These are phyloP conservation scores for Aspergillus cavernicola DNA, from an alignment of 495 filamentous ascomycete species.

Conservation along the genomic window DNA sequence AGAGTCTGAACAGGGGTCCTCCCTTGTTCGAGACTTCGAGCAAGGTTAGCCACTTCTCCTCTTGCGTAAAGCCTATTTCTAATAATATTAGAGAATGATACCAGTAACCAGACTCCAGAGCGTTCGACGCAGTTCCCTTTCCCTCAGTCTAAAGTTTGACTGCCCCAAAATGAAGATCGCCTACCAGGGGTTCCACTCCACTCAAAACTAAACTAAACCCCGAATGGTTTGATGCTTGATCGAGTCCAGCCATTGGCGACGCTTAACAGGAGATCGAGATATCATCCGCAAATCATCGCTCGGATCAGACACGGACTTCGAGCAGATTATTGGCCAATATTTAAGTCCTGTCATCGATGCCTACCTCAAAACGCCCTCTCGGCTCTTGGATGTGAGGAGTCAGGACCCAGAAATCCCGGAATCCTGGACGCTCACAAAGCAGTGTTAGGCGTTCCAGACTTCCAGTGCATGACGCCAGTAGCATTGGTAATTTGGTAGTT, in stretches of 20 bases:
- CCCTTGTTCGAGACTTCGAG: slow-evolving; percentile 1
- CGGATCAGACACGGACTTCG: background rate
- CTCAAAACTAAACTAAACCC: background rate
- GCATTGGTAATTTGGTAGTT: too few relatives aligned
- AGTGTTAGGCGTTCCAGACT: background rate
- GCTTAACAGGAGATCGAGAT: slow-evolving; percentile 16
- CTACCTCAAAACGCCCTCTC: too few relatives aligned
- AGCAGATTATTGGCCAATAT: background rate
- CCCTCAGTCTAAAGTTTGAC: background rate
- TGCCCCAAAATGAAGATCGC: slow-evolving; percentile 6
- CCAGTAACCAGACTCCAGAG: background rate
- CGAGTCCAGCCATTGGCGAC: slow-evolving; percentile 8
- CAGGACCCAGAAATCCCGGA: background rate
- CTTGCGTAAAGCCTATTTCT: background rate
- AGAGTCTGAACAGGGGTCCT: background rate
- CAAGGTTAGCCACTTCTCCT: background rate
- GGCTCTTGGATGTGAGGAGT: too few relatives aligned
- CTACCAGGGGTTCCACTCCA: slow-evolving; percentile 9
- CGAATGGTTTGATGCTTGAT: slow-evolving; percentile 5
- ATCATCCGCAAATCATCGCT: slow-evolving; percentile 11
- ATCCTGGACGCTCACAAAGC: background rate
- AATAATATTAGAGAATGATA: background rate
- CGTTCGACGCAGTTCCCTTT: background rate
- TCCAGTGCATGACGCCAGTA: slow-evolving; percentile 1
- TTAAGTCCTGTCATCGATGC: slow-evolving; percentile 6